These are phyloP conservation scores for Kwoniella bestiolae DNA, from an alignment of 768 basidiomycete species.

Conservation along the genomic window DNA sequence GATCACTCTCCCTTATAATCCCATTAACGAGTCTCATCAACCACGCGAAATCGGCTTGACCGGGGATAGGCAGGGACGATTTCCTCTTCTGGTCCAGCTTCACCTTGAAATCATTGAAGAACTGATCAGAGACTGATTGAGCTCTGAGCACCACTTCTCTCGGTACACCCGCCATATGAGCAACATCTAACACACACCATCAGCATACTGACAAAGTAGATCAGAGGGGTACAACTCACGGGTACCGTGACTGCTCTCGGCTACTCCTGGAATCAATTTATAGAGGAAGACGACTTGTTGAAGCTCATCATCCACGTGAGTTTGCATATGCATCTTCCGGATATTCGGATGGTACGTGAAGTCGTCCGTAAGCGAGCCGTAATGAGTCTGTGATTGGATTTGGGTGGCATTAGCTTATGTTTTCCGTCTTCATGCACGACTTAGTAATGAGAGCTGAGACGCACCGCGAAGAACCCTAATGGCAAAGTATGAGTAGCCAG, in stretches of 20 bases:
- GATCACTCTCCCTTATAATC: background rate
- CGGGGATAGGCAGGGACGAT: slow-evolving; percentile 72
- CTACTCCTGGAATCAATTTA: slow-evolving; percentile 69
- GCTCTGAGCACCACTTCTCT: slow-evolving; percentile 80
- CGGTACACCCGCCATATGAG: slow-evolving; percentile 91
- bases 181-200: slow-evolving; percentile 63
- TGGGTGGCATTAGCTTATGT: too few species aligned
- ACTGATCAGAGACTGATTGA: slow-evolving; percentile 80
- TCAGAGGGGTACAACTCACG: slow-evolving; percentile 69
- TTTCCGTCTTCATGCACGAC: too few species aligned
- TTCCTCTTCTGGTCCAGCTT: slow-evolving; percentile 64
- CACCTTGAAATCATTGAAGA: slow-evolving; percentile 81
- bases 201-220: slow-evolving; percentile 46
- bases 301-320: slow-evolving; percentile 84
- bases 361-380: slow-evolving; percentile 92
- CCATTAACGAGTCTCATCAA: slow-evolving; percentile 59
- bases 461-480: slow-evolving; percentile 83
- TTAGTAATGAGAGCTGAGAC: background rate
- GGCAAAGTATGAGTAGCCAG: slow-evolving; percentile 90
- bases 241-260: slow-evolving; percentile 56
- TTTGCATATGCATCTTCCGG: slow-evolving; percentile 93
- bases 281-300: slow-evolving; percentile 86
- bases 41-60: slow-evolving; percentile 89
- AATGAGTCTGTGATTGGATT: too few species aligned
- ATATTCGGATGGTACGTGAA: slow-evolving; percentile 91